Evolutionary conservation across 2,329 filamentous ascomycete genomes (phyloP), one percentile per base, ranked within the genome.

Genomic region (Clonostachys chloroleuca): DNA sequence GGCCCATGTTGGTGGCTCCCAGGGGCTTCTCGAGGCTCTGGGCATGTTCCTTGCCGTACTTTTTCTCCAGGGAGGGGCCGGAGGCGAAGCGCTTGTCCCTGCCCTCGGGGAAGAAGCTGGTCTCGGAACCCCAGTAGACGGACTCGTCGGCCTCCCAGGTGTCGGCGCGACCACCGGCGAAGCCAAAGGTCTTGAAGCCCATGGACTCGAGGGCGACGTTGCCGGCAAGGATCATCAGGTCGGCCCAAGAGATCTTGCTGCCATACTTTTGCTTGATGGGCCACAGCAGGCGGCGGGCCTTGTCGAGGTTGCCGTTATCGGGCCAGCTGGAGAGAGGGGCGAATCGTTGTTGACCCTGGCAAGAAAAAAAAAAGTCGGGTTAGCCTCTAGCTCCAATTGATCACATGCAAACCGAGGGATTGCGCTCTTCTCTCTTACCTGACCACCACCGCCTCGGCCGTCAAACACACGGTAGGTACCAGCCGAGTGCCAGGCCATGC

Each of bases 251-350:
- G 66, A 91, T 86, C 74, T 87, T 89, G 75, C 81, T 82, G 64
- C 87, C 87, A 55, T 91, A 91, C 77, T 91, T 91, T 57, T 89
- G 86, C 80, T 91, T 91, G 71, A 91, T 83, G 48, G 87, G 87
- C 84, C 86, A 89, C 40, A 91, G 72, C 47, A 91, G 79, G 53
- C 87, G 86, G 48, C 87, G 86, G 34, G 86, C 87, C 78, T 91
- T 91, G 78, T 91, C 87, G 46, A 91, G 78, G 57, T 75, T 83
- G 59, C 82, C 84, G 55, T 91, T 91, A 69, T 91, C 87, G 40
- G 87, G 87, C 87, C 87, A 91, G 73, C 82, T 64, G 78, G 90
- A 90, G 62, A 91, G 81, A 6, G 87, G 87, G 46, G 87, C 86
- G 58, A 91, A 91, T 39, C 87, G 82, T 69, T 91, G 87, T 69